A percentile compares a stretch with the other conserved stretches of the same genome.
Evolutionary conservation across 2,329 filamentous ascomycete species (phyloP).

Genomic region (Aspergillus pseudoviridinutans): DNA sequence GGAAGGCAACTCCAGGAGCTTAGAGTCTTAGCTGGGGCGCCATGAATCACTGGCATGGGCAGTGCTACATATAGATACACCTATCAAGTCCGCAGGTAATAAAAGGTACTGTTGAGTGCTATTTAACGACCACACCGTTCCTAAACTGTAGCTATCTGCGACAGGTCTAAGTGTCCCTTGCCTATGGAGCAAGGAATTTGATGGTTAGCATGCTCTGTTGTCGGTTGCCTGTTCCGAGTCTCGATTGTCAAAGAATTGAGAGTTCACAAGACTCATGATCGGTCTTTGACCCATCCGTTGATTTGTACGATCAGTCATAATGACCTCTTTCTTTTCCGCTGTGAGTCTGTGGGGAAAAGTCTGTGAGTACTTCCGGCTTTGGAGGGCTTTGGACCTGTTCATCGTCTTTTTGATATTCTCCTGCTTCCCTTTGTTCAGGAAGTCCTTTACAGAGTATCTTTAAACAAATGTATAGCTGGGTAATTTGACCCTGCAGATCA

Average conservation of each 20-base stretch:
- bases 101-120: not conserved
- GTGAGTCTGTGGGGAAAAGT: not conserved
- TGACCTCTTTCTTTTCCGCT: not conserved
- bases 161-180: not conserved
- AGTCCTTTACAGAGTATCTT: not conserved
- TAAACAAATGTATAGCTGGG: not conserved
- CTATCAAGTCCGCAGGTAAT: not conserved
- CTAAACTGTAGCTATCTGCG: not conserved
- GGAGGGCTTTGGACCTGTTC: not conserved
- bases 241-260: not conserved
- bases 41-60: too few relatives aligned
- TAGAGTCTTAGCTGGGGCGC: too few relatives aligned
- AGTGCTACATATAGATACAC: not conserved
- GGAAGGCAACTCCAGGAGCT: not conserved
- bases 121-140: not conserved
- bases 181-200: not conserved
- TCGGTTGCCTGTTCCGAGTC: not conserved
- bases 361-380: not conserved
- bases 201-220: not conserved
- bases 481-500: not conserved
- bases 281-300: not conserved
- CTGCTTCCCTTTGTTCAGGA: not conserved
- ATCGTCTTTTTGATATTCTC: not conserved
- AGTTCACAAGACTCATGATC: not conserved
- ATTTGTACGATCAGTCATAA: not conserved